phyloP scores from a whole-genome alignment of 1,284 basidiomycete species.

The Fomitiporia mediterranea region DNA sequence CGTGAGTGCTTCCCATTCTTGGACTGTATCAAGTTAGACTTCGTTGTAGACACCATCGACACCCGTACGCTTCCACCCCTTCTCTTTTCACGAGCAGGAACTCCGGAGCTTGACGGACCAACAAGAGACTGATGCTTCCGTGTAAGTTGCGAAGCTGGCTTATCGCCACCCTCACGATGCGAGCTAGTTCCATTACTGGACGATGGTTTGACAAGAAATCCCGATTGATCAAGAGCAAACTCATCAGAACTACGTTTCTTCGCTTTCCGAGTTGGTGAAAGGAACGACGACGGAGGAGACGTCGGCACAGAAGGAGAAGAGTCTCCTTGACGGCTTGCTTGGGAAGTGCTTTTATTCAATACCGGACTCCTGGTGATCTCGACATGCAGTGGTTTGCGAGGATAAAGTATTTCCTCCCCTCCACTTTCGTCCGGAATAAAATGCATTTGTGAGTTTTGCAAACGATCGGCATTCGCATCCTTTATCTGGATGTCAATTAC shows the following conservation, averaged over 20 bases:
- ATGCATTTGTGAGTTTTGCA: conserved; percentile 41
- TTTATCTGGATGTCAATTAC: conserved; percentile 1
- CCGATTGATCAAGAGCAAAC: conserved; percentile 71
- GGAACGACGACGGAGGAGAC: conserved; percentile 40
- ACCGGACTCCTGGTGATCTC: conserved; percentile 30
- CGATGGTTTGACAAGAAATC: conserved; percentile 50
- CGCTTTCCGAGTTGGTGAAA: conserved; percentile 48
- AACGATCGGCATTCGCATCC: neutral
- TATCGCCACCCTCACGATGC: conserved; percentile 32
- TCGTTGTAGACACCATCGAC: conserved; percentile 9
- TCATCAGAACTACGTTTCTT: conserved; percentile 79
- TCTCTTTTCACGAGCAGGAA: conserved; percentile 27
- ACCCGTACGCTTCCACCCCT: conserved; percentile 16
- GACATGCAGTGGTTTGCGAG: conserved; percentile 48
- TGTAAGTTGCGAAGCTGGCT: conserved; percentile 48
- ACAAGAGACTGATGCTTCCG: conserved; percentile 74
- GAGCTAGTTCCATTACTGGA: conserved; percentile 27
- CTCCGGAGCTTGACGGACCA: conserved; percentile 35
- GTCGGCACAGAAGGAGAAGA: conserved; percentile 7
- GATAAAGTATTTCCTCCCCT: conserved; percentile 79
- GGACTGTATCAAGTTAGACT: conserved; percentile 2
- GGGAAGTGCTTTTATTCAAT: neutral
- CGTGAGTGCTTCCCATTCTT: conserved; percentile 11
- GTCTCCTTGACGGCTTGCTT: neutral
- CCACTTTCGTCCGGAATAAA: conserved; percentile 76